Base-by-base conservation (phyloP, 306 rosid genomes). In the Albizia julibrissin region DNA sequence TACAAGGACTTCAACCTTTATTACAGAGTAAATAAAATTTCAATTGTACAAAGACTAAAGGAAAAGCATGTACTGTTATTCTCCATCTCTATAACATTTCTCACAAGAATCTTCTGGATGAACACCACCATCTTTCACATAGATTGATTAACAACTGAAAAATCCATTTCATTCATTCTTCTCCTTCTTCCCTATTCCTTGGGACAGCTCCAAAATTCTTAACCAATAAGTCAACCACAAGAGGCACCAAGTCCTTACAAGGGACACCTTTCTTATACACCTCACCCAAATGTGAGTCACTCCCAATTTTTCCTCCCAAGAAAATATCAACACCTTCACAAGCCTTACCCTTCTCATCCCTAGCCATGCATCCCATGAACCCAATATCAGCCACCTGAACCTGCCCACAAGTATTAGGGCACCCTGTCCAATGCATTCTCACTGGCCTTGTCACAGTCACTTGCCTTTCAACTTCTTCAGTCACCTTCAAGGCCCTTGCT, bases 351-450 rank as follows among this genome's bases (percentile, higher is more conserved):
- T 93, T 92, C 86, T 91, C 93, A 87, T 95, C 98, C 87, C 96
- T 90, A 11, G 99, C 16, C 99, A 91, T 93, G 75, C 99, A 93
- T 73, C 99, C 99, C 99, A 95, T 88, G 90, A 95, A 95, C 11
- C 98, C 99, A 50, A 95, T 93, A 81, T 95, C 99, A 50, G 98
- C 99, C 82, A 95, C 99, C 58, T 95, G 99, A 19, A 95, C 98
- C 58, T 95, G 99, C 12, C 94, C 99, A 49, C 99, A 95, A 8
- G 88, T 88, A 61, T 95, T 95, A 0, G 99, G 98, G 64, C 99
- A 95, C 1, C 98, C 99, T 0, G 99, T 95, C 99, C 99, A 95
- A 78, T 95, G 99, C 99, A 95, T 95, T 77, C 99, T 87, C 86
- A 93, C 93, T 0, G 94, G 94, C 50, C 74, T 85, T 8, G 88